Conservation (phyloP, 768 basidiomycete species). For the Rhodotorula paludigena region DNA sequence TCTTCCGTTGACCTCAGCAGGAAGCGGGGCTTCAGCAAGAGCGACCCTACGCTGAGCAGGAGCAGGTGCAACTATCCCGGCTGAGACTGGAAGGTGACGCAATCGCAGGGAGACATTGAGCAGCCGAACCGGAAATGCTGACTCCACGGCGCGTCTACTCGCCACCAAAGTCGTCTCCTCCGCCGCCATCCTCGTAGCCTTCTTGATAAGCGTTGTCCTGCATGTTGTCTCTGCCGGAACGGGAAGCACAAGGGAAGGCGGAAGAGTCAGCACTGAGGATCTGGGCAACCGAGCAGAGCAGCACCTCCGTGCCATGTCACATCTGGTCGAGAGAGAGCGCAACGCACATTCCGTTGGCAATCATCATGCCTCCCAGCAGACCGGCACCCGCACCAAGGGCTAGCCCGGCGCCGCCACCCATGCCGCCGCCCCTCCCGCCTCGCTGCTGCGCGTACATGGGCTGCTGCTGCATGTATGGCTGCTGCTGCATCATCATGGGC, state of each 20-base stretch:
- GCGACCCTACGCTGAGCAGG: too few relatives aligned
- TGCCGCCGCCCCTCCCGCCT: slow-evolving; percentile 2
- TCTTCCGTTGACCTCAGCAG: too few relatives aligned
- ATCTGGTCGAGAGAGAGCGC: too few relatives aligned
- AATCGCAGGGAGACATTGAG: too few relatives aligned
- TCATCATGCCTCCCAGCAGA: slow-evolving; percentile 15
- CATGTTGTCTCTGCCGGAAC: not conserved
- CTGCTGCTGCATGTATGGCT: not conserved
- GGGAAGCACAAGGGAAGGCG: not conserved
- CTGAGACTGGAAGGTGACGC: too few relatives aligned
- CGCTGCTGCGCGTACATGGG: slow-evolving; percentile 4
- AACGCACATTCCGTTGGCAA: slow-evolving; percentile 7
- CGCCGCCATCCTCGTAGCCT: slow-evolving; percentile 15
- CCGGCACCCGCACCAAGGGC: slow-evolving; percentile 20
- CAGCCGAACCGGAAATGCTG: too few relatives aligned
- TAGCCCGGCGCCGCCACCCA: slow-evolving; percentile 8
- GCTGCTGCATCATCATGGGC: not conserved
- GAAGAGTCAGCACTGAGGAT: too few relatives aligned
- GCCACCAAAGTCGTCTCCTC: slow-evolving; percentile 3
- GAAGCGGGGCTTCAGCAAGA: too few relatives aligned
- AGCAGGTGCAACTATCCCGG: too few relatives aligned
- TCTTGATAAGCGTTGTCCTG: slow-evolving; percentile 22
- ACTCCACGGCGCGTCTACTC: too few relatives aligned
- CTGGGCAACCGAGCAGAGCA: too few relatives aligned
- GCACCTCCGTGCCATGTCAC: not conserved